Evolutionary conservation across 805 yeast genomes (phyloP), one percentile per base, ranked within the genome.

Genomic region (Monosporozyma servazzii): DNA sequence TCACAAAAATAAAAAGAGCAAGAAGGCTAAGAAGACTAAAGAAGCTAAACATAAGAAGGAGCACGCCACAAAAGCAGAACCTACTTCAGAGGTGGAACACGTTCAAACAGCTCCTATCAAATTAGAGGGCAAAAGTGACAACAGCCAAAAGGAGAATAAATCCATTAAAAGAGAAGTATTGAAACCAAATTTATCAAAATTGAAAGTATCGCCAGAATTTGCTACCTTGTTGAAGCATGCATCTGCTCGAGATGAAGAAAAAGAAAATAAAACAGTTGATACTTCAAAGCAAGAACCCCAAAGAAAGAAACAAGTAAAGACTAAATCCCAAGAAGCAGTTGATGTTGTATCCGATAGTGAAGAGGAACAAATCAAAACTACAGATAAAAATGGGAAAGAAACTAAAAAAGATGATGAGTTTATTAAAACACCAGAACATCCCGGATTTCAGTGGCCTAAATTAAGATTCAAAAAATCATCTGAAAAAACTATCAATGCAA

Each of bases 131-230:
- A 20, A 27, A 18, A 17, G 17, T 30, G 39, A 30, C 3, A 20
- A 4, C 18, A n/a, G 9, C 30, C 9, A 39, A 11, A n/a, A 23
- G 23, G 25, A n/a, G 36, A n/a, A 17, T 17, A 37, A 47, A 33
- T 23, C 45, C 31, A 25, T 18, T 5, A 40, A 44, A 13, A 45
- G 41, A 15, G 33, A 20, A 17, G 41, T 62, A 0, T 46, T 56
- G n/a, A 54, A 64, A 13, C 68, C 70, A 17, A 64, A 63, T 49
- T 51, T 67, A 10, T 53, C 64, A 1, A 64, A 63, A 33, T 55
- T 65, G 46, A 66, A 59, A 13, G 60, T 67, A 10, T 63, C 67
- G 21, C 33, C 59, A 7, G 67, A 61, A 10, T 66, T 72, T 48
- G 72, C 74, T 3, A 58, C 70, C n/a, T 63, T 64, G 27, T 59